Base-by-base conservation (phyloP, 306 rosid species). In the Corylus heterophylla region DNA sequence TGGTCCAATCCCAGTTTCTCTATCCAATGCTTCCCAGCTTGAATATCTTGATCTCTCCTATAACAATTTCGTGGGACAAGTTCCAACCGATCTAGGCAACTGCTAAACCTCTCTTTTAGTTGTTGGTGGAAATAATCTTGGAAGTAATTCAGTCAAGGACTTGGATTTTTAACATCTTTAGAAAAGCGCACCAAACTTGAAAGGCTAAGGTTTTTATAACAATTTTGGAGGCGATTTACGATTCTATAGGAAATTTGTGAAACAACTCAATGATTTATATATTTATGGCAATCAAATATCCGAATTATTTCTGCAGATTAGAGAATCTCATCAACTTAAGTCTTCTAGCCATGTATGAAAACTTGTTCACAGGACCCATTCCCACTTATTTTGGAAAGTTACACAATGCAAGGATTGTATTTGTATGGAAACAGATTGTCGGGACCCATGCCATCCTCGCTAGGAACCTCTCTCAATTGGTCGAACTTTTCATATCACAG, bases 161-260 rank as follows among this genome's bases (percentile, higher is more conserved):
- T 74, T 80, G 74, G 73, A 69, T 1, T 88, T 83, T 48, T 85
- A 20, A 31, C 78, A 8, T 14, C 79, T 25, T 69, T 89, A 76
- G 18, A 31, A 55, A 82, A 86, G 7, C 73, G 81, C 64, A 89
- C 81, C 75, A n/a, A 31, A 20, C 25, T 86, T 74, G 0, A 62
- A n/a, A 0, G 0, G 0, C 3, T 89, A 1, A 8, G 3, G 37
- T 39, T 89, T 1, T 1, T 48, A 0, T 0, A 88, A 86, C 64
- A 82, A 78, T 7, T 89, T 89, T 61, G 86, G 85, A 68, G 89
- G 88, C 37, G 54, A 8, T 44, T 69, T 88, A n/a, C 87, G 49
- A 73, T 0, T 54, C 63, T 1, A 8, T 80, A 12, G 84, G 75
- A 44, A 86, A 89, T 48, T 80, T 89, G 14, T 80, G 29, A 67